These are phyloP conservation scores for Cenchrus americanus DNA, from an alignment of 176 grass and related monocot genomes.

Conservation along the genomic window DNA sequence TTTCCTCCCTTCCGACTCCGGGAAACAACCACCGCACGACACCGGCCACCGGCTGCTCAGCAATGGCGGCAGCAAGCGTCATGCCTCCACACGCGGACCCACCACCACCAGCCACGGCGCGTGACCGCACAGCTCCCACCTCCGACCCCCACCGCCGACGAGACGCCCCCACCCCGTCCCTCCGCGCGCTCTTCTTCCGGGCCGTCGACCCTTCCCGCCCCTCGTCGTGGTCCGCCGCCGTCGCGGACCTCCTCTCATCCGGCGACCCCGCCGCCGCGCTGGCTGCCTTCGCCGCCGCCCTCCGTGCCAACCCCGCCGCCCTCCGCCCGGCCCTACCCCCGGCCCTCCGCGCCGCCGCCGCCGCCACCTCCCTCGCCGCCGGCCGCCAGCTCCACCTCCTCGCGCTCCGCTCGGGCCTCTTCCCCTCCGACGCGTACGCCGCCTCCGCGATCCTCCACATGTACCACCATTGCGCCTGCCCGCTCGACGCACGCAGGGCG, in stretches of 20 bases:
- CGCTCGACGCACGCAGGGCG: slow-evolving; percentile 64
- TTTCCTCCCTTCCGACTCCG: background rate
- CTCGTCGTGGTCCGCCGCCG: slow-evolving; percentile 69
- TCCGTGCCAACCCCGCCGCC: slow-evolving; percentile 48
- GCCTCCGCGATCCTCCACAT: slow-evolving; percentile 80
- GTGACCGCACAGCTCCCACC: background rate
- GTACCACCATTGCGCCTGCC: slow-evolving; percentile 69
- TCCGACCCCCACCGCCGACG: background rate
- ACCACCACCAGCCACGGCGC: background rate
- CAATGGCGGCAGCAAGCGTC: slow-evolving; percentile 23
- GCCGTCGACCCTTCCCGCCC: slow-evolving; percentile 60
- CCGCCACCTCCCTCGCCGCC: slow-evolving; percentile 48
- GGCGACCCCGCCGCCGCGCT: slow-evolving; percentile 54
- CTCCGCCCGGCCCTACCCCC: slow-evolving; percentile 59
- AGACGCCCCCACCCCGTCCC: slow-evolving; percentile 19
- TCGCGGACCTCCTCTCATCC: slow-evolving; percentile 67
- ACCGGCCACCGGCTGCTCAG: background rate
- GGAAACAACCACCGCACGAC: background rate
- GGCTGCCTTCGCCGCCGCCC: slow-evolving; percentile 49
- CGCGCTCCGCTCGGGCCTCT: slow-evolving; percentile 60
- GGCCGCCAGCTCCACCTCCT: slow-evolving; percentile 84
- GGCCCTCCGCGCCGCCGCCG: slow-evolving; percentile 62
- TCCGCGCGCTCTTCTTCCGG: slow-evolving; percentile 58
- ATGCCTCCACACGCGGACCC: slow-evolving; percentile 1
- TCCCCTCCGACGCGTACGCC: slow-evolving; percentile 63